Evolutionary conservation across 148 eudicot genomes (phyloP).

Genomic region (Suaeda aralocaspica): DNA sequence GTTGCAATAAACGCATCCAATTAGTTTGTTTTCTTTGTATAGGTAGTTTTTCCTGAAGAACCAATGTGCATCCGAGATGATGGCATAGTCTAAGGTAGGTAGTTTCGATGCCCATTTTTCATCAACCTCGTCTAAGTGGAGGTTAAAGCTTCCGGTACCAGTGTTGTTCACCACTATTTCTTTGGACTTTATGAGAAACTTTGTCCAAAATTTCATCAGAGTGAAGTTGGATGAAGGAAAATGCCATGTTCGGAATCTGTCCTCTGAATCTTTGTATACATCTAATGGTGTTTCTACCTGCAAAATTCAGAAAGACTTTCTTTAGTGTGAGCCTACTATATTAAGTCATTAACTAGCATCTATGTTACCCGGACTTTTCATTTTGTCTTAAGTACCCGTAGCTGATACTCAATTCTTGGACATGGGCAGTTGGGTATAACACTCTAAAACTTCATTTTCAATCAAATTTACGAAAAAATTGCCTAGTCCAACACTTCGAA

Average conservation of each 20-base stretch:
- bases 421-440: no score
- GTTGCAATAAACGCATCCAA: slow-evolving; percentile 63
- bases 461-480: no score
- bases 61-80: slow-evolving; percentile 68
- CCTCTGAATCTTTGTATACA: slow-evolving; percentile 46
- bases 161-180: slow-evolving; percentile 50
- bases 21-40: slow-evolving; percentile 29
- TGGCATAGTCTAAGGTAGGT: slow-evolving; percentile 42
- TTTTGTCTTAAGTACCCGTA: no score
- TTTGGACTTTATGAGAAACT: slow-evolving; percentile 39
- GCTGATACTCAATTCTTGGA: no score
- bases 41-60: slow-evolving; percentile 55
- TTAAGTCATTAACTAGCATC: no score
- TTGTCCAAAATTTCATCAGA: slow-evolving; percentile 55
- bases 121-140: slow-evolving; percentile 53
- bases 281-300: slow-evolving; percentile 55
- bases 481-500: no score
- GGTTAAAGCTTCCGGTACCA: slow-evolving; percentile 38
- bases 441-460: no score
- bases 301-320: slow-evolving; percentile 1
- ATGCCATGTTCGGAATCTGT: slow-evolving; percentile 52
- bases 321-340: no score
- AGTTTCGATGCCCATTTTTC: slow-evolving; percentile 43
- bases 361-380: no score
- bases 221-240: slow-evolving; percentile 64